Evolutionary conservation across 2,329 filamentous ascomycete species (phyloP), one percentile per base, ranked within the genome.

Genomic region (Diaporthe citrichinensis): DNA sequence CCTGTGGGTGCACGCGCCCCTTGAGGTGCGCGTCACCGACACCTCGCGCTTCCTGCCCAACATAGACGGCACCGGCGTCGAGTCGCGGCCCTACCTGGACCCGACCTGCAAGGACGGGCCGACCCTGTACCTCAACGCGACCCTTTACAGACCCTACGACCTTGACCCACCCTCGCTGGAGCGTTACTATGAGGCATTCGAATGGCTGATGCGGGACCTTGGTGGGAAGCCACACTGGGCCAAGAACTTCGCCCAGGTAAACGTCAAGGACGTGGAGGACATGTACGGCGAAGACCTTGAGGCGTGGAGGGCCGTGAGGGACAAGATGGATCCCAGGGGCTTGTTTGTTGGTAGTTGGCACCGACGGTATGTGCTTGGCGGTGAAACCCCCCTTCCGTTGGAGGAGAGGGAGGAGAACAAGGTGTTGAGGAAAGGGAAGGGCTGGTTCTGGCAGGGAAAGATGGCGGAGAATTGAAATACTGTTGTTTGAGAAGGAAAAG

Each of bases 301-400:
- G 31, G 85, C 89, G 71, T 96, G 92, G 89, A 85, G 91, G 69
- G 85, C 85, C 58, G 89, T 95, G 20, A 88, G 94, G 76, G 87
- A 91, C 74, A 87, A 91, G 78, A 89, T 90, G 53, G 94, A 96
- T 81, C 92, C 92, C 0, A 91, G 95, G 76, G 94, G 94, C 72
- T 92, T 96, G 89, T 96, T 96, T 84, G 88, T 96, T 20, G 96
- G 96, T 2, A 92, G 95, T 67, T 99, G 96, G 96, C 95, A 98
- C 84, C 89, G 94, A 39, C 89, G 93, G 71, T 91, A 91, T 79
- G 86, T 98, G 28, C 82, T 92, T 57, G 84, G 83, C 41, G 82
- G 78, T 12, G 71, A 57, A 7, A 61, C 23, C 23, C 44, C 72
- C 58, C 28, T 77, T 61, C 76, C 76, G 51, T 34, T 77, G 67